These are phyloP conservation scores for Mariannaea elegans DNA, from an alignment of 2,329 filamentous ascomycete species.

Conservation along the genomic window DNA sequence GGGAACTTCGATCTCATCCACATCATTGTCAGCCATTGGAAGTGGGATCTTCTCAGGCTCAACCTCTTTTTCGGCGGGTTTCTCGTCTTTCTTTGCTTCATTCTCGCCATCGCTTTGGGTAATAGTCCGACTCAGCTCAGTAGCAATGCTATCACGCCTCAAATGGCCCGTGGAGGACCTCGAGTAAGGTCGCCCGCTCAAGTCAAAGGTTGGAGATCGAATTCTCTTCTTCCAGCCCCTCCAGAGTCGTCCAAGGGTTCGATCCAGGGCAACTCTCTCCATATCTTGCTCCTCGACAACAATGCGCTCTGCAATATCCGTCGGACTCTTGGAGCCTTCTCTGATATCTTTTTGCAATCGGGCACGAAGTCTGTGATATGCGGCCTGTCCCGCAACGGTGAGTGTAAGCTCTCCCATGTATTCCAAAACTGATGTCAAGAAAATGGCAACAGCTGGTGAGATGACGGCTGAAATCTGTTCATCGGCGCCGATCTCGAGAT, in stretches of 20 bases:
- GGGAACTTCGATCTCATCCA: slow-evolving; percentile 83
- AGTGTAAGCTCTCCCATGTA: slow-evolving; percentile 92
- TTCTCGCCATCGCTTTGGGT: slow-evolving; percentile 44
- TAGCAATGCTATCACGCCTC: slow-evolving; percentile 47
- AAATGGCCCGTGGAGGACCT: slow-evolving; percentile 51
- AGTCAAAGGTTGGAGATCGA: slow-evolving; percentile 63
- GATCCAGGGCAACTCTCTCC: slow-evolving; percentile 90
- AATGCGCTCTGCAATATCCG: slow-evolving; percentile 69
- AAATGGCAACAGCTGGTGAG: slow-evolving; percentile 92
- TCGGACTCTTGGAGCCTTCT: slow-evolving; percentile 56
- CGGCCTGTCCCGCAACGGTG: slow-evolving; percentile 85
- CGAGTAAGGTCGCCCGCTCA: slow-evolving; percentile 59
- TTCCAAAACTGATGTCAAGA: slow-evolving; percentile 93
- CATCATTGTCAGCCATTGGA: slow-evolving; percentile 71
- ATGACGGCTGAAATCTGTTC: slow-evolving; percentile 74
- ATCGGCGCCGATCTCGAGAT: slow-evolving; percentile 67
- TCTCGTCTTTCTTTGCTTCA: slow-evolving; percentile 20
- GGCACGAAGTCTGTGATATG: slow-evolving; percentile 72
- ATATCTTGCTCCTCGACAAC: slow-evolving; percentile 92
- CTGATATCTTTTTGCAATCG: slow-evolving; percentile 68
- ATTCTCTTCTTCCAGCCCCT: slow-evolving; percentile 92
- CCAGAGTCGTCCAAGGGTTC: slow-evolving; percentile 90
- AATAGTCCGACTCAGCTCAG: slow-evolving; percentile 41
- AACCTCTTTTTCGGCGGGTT: slow-evolving; percentile 39
- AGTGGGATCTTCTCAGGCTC: slow-evolving; percentile 66